Base-by-base conservation (phyloP, 768 basidiomycete genomes). In the Boletus subparvulus region DNA sequence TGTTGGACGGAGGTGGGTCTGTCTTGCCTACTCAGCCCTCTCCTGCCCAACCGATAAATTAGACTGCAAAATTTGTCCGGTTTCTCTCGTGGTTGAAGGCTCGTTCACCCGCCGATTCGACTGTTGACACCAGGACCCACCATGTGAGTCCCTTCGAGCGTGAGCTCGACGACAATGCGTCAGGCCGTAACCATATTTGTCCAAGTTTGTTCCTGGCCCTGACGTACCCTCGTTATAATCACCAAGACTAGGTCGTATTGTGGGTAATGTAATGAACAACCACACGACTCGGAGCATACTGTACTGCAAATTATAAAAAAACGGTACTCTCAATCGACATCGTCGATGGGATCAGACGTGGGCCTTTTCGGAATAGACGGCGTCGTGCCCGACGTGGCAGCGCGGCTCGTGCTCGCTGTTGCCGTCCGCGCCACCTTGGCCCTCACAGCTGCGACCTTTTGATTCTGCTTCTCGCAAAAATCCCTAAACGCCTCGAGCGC, bases 391-490 rank as follows among this genome's bases (percentile, higher is more conserved):
- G 67, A 50, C 28, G 44, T 14, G 16, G 33, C 47, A 13, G 50
- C 19, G 3, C 17, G 37, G 39, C 33, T 33, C 41, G 50, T 35
- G 37, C 44, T 48, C 16, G 40, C 50, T 6, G 21, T 21, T 12
- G 45, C 17, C 6, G 13, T 7, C 35, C 41, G 50, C 16, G 44
- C 14, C 37, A 61, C 58, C 56, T 67, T 73, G 54, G 63, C 62
- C 48, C 37, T 64, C 16, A 61, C 48, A 2, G 50, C 13, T 13
- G 41, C 65, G 53, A 76, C 78, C 63, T 78, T 81, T 37, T 13
- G 1, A 9, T 75, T 65, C 61, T 88, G 85, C 5, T 68, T 55
- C 58, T 80, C 80, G 50, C 78, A 78, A 62, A 87, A 86, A 0
- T 73, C 62, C 14, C 73, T 73, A 4, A 87, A 64, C 0, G 73